phyloP scores from a whole-genome alignment of 2,329 filamentous ascomycete species.

The Cercospora sesami region DNA sequence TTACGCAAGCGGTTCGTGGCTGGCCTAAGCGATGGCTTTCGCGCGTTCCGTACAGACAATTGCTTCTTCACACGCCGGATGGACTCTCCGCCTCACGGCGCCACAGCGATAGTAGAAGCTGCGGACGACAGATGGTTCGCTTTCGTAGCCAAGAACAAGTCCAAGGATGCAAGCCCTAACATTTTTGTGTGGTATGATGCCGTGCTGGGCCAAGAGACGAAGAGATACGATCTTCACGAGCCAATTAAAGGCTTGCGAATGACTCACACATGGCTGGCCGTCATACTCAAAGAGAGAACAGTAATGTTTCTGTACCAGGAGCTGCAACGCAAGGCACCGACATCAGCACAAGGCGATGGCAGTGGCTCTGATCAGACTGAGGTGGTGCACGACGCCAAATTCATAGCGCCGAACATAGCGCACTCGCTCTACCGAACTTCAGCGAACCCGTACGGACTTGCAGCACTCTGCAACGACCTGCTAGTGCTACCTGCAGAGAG shows the following conservation, averaged over 20 bases:
- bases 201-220: slow-evolving; percentile 69
- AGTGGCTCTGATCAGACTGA: slow-evolving; percentile 12
- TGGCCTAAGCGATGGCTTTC: slow-evolving; percentile 81
- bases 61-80: slow-evolving; percentile 38
- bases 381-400: background rate
- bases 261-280: slow-evolving; percentile 71
- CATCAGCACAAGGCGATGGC: slow-evolving; percentile 47
- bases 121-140: slow-evolving; percentile 64
- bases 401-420: slow-evolving; percentile 33
- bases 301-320: slow-evolving; percentile 37
- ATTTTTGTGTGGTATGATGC: slow-evolving; percentile 76
- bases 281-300: slow-evolving; percentile 58
- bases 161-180: slow-evolving; percentile 34
- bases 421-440: slow-evolving; percentile 76
- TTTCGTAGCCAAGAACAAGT: slow-evolving; percentile 79
- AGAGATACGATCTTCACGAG: slow-evolving; percentile 76
- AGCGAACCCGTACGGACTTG: slow-evolving; percentile 78
- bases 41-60: slow-evolving; percentile 45
- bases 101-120: slow-evolving; percentile 35
- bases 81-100: slow-evolving; percentile 24
- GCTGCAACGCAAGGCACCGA: slow-evolving; percentile 41
- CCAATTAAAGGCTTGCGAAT: slow-evolving; percentile 78
- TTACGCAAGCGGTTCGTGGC: slow-evolving; percentile 84
- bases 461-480: slow-evolving; percentile 70
- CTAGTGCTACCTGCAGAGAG: slow-evolving; percentile 87